phyloP scores from a whole-genome alignment of 495 filamentous ascomycete species.

The Penicillium bovifimosum region DNA sequence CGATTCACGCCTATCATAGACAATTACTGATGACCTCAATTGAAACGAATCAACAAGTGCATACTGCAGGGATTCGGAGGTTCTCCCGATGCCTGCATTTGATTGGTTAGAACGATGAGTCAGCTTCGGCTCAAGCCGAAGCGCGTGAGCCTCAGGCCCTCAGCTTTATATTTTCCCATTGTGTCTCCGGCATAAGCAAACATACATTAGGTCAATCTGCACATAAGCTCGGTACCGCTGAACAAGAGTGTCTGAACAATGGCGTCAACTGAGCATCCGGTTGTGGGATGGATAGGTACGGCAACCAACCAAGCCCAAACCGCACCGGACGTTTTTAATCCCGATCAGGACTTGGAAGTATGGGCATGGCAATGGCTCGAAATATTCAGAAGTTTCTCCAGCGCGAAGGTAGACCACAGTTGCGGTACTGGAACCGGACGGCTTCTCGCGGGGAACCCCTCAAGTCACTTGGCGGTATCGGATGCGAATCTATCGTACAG shows the following conservation, averaged over 20 bases:
- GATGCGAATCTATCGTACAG: constrained; percentile 3
- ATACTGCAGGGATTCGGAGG: too few relatives aligned
- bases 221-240: neutral
- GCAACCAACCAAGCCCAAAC: neutral
- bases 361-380: constrained; percentile 10
- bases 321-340: neutral
- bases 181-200: too few relatives aligned
- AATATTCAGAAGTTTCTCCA: constrained; percentile 6
- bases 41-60: too few relatives aligned
- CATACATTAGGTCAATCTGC: too few relatives aligned
- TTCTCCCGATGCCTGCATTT: too few relatives aligned
- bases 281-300: constrained; percentile 6
- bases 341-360: constrained; percentile 5
- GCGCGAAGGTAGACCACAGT: neutral
- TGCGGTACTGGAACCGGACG: constrained; percentile 11
- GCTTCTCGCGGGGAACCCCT: neutral
- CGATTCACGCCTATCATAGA: neutral
- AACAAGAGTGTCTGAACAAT: neutral
- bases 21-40: too few relatives aligned
- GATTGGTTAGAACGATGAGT: too few relatives aligned
- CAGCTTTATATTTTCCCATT: neutral
- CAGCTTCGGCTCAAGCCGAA: too few relatives aligned
- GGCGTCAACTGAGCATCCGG: neutral
- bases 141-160: too few relatives aligned
- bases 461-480: neutral